Evolutionary conservation across 2,329 filamentous ascomycete genomes (phyloP).

Genomic region (Botrytis sinoallii): DNA sequence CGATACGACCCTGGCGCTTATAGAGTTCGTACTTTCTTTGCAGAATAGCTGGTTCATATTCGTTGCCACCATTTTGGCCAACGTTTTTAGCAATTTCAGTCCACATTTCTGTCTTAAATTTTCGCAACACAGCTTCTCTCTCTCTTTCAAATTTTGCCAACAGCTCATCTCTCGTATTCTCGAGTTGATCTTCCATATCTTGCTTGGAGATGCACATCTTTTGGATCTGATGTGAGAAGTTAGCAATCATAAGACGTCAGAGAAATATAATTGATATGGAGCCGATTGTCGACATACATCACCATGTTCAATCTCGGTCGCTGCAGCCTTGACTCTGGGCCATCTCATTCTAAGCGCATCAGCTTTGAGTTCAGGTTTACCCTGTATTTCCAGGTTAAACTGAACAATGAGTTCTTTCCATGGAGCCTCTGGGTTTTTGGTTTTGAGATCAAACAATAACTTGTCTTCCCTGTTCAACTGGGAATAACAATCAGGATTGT

Average conservation of each 20-base stretch:
- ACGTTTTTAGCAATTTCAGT: not conserved
- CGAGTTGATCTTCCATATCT: not conserved
- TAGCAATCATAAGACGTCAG: not conserved
- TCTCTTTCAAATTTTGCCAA: not conserved
- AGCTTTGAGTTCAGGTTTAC: not conserved
- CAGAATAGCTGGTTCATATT: not conserved
- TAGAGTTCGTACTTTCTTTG: not conserved
- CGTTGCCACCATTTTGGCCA: not conserved
- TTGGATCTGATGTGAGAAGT: not conserved
- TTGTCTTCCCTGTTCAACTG: not conserved
- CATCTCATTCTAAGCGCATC: not conserved
- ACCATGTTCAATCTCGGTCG: not conserved
- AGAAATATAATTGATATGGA: no score
- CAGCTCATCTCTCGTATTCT: not conserved
- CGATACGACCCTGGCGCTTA: not conserved
- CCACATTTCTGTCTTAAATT: not conserved
- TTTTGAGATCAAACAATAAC: not conserved
- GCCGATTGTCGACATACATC: not conserved
- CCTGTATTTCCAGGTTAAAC: not conserved
- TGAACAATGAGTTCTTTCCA: not conserved
- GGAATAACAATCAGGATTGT: not conserved
- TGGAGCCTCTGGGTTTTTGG: not conserved
- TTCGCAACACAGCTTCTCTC: not conserved
- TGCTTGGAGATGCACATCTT: conserved; percentile 8
- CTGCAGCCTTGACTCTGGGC: not conserved